Percentiles rank a stretch among this genome's conserved stretches.
These are phyloP conservation scores for Boletus rex-veris DNA, from an alignment of 768 basidiomycete genomes.

Conservation along the genomic window DNA sequence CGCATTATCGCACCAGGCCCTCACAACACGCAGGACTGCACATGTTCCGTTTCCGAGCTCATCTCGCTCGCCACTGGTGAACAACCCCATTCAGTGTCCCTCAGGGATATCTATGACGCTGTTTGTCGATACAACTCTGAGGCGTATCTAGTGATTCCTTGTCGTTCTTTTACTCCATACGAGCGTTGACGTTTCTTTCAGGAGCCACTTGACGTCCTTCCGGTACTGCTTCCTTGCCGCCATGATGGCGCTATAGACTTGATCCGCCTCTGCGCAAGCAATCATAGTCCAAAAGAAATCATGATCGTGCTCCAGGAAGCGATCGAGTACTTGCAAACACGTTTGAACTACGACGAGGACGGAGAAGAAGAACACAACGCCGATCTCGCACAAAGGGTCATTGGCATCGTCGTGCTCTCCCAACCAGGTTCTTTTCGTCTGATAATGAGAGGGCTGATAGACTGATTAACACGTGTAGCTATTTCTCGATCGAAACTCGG, in stretches of 20 bases:
- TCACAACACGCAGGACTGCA: constrained; percentile 16
- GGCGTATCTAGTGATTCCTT: constrained; percentile 16
- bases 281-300: constrained; percentile 40
- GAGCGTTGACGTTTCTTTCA: constrained; percentile 9
- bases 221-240: constrained; percentile 32
- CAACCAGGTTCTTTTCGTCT: constrained; percentile 16
- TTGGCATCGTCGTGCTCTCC: constrained; percentile 19
- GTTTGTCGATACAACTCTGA: constrained; percentile 12
- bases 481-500: constrained; percentile 25
- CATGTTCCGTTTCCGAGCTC: constrained; percentile 14
- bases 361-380: constrained; percentile 12
- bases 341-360: constrained; percentile 14
- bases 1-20: not conserved
- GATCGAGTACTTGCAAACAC: constrained; percentile 30
- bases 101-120: constrained; percentile 17
- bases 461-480: constrained; percentile 14
- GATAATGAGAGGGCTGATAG: not conserved
- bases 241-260: constrained; percentile 31
- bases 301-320: constrained; percentile 40
- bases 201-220: constrained; percentile 41
- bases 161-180: not conserved
- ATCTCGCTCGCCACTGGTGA: constrained; percentile 16
- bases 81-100: constrained; percentile 2
- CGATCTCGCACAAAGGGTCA: constrained; percentile 9
- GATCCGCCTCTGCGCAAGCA: constrained; percentile 29